A percentile compares a stretch with the other conserved stretches of the same genome.
Evolutionary conservation across 208 protist genomes (phyloP).

Genomic region (Leishmania tropica): DNA sequence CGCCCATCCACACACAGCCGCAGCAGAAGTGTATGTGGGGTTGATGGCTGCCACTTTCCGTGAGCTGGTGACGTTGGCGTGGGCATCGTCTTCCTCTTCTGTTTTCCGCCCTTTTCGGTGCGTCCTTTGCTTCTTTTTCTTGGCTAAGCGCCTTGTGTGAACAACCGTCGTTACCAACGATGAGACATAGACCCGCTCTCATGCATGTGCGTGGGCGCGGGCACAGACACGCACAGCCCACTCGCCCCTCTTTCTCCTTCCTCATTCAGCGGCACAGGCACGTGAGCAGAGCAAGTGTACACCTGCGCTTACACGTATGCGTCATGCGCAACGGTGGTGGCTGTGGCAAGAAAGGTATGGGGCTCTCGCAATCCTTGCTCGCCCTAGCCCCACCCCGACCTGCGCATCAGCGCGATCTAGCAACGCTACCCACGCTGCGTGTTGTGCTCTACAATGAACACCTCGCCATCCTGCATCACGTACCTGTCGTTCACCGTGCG

Average conservation of each 20-base stretch:
- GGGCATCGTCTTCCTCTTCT: background rate
- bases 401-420: background rate
- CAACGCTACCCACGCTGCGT: conserved; percentile 16
- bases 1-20: background rate
- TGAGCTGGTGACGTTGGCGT: background rate
- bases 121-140: background rate
- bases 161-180: background rate
- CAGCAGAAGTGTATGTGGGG: background rate
- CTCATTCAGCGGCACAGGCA: background rate
- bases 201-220: background rate
- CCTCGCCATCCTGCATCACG: conserved; percentile 82
- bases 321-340: background rate
- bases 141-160: background rate
- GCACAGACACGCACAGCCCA: background rate
- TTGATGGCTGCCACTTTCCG: background rate
- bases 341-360: background rate
- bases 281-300: background rate
- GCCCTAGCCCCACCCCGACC: background rate
- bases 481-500: conserved; percentile 55
- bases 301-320: background rate
- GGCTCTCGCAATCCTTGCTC: background rate
- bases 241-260: background rate
- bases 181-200: background rate
- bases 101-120: background rate
- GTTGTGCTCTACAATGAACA: conserved; percentile 86